Percentiles rank a stretch among this genome's conserved stretches.
Conservation (phyloP, 169 alveolate species). For the Pseudocohnilembus persalinus region DNA sequence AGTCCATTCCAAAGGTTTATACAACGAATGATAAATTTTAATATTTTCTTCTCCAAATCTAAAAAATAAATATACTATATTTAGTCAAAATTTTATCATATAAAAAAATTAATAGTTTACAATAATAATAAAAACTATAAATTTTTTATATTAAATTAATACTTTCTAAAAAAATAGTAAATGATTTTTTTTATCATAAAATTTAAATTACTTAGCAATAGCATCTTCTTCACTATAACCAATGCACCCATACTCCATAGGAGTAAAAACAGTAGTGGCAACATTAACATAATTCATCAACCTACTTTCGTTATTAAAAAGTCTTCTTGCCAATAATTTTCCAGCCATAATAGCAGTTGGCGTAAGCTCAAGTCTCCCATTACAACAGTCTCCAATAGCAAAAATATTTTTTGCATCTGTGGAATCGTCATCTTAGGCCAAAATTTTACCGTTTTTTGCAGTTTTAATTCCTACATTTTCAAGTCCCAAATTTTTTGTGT, state of each 20-base stretch:
- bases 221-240: conserved; percentile 98
- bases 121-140: background rate
- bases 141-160: too few species aligned
- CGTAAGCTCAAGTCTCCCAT: conserved; percentile 94
- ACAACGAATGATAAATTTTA: conserved; percentile 88
- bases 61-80: conserved; percentile 28
- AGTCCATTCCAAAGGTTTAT: conserved; percentile 90
- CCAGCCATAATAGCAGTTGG: conserved; percentile 99
- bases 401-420: conserved; percentile 88
- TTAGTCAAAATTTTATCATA: conserved; percentile 28
- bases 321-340: conserved; percentile 92
- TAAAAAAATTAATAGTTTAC: too few species aligned
- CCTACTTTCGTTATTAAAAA: conserved; percentile 83
- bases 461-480: conserved; percentile 81
- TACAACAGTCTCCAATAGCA: conserved; percentile 96
- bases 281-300: conserved; percentile 88
- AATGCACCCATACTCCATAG: conserved; percentile 95
- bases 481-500: conserved; percentile 78
- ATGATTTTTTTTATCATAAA: too few species aligned
- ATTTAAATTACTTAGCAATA: too few species aligned
- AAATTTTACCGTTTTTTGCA: conserved; percentile 80
- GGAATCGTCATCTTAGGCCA: conserved; percentile 85
- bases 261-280: conserved; percentile 98
- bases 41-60: conserved; percentile 79
- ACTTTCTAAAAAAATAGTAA: too few species aligned